Evolutionary conservation across 768 basidiomycete species (phyloP), one percentile per base, ranked within the genome.

Genomic region (Trametes coccinea): DNA sequence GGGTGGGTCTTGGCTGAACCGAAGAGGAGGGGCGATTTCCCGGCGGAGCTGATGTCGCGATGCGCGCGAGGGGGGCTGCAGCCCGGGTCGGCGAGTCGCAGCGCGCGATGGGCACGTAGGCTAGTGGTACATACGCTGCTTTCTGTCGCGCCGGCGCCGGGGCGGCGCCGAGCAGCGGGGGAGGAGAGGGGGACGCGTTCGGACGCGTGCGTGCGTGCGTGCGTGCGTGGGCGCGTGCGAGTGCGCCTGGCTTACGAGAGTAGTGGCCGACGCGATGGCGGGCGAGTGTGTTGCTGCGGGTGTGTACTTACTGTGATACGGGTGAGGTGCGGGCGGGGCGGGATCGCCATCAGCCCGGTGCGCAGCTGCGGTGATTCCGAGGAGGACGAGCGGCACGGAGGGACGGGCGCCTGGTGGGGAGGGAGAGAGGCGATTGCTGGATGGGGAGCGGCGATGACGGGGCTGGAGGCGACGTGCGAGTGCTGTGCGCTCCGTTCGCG

Each of bases 401-500:
- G 49, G n/a, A 14, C 43, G 48, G 22, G 48, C 54, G 53, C 5
- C 54, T 5, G 34, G 34, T 44, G 41, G 39, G 44, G 43, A 37
- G 29, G 34, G 31, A 41, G 48, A 43, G 33, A 49, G 48, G 57
- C 41, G 54, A 56, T 51, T 62, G 61, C 55, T 56, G 43, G 33
- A 52, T 62, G 50, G 46, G 47, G 60, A 30, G 60, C 53, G 48
- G 53, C 45, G 52, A 48, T 48, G 47, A 54, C 39, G 59, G 45
- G 52, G 59, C 45, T 41, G 16, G 30, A 17, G n/a, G 11, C 34
- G 34, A 37, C 34, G 11, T 37, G 37, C 17, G 6, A 44, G 49
- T 40, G 22, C 22, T 22, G 55, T 56, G 61, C 61, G 61, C 45
- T 62, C 61, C 61, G 55, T 53, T 62, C 61, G 61, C 61, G 55